Evolutionary conservation across 106 monocot genomes (phyloP), one percentile per base, ranked within the genome.

Genomic region (Xerophyta viscosa): DNA sequence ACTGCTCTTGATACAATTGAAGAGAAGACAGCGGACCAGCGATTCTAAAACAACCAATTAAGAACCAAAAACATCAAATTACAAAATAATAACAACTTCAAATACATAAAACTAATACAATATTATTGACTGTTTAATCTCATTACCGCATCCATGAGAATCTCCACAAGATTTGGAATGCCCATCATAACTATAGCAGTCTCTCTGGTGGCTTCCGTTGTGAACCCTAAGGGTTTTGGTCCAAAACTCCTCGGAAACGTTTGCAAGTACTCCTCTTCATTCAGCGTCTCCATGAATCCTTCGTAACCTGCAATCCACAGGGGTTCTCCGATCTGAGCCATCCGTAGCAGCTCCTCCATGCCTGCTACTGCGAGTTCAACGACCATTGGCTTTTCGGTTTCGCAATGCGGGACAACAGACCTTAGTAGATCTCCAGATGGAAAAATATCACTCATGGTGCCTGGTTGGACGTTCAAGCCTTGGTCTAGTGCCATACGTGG

Each of bases 331-430:
- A 84, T 66, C 65, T 84, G 80, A 3, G 93, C 77, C 81, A 88
- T 84, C 23, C 93, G 50, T 3, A 87, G 52, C 20, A 94, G 76
- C 71, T 94, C n/a, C n/a, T n/a, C n/a, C n/a, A n/a, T n/a, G n/a
- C n/a, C n/a, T n/a, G n/a, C n/a, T n/a, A n/a, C n/a, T 88, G 88
- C 93, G 0, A 94, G 81, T 63, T 94, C 88, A 15, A 88, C 66
- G 7, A 94, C 63, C 72, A 78, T 51, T 0, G 88, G 81, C 52
- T 84, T 88, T 22, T 94, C 88, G 1, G 69, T 61, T 6, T 77
- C 80, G 3, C 37, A 5, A 49, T 73, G 80, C 6, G 62, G 67
- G 0, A 66, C 58, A 3, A 66, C 59, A 8, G 64, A 56, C 29
- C 83, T 57, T 8, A 75, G 60, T 6, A 88, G 46, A 22, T 73